phyloP scores from a whole-genome alignment of 2,329 filamentous ascomycete genomes.

The Trichoderma atroviride region DNA sequence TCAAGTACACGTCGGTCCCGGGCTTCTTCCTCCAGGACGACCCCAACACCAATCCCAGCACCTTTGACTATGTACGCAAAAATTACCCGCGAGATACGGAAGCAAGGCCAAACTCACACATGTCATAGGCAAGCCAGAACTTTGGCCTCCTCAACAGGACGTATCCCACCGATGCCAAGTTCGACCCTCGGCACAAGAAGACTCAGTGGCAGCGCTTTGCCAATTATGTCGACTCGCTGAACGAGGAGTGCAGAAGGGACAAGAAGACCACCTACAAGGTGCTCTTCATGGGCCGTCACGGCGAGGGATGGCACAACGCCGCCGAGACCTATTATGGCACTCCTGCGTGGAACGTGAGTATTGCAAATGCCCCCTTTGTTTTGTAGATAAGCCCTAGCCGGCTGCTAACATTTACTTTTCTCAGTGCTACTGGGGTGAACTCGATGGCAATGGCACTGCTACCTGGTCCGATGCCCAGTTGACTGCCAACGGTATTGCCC shows the following conservation, averaged over 20 bases:
- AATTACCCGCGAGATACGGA: constrained; percentile 11
- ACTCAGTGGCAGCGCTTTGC: constrained; percentile 69
- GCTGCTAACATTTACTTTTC: background rate
- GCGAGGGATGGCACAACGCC: constrained; percentile 66
- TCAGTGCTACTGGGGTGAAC: constrained; percentile 65
- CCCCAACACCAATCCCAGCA: constrained; percentile 53
- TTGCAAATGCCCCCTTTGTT: too few species aligned
- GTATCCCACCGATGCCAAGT: constrained; percentile 57
- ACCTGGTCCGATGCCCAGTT: constrained; percentile 67
- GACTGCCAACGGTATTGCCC: constrained; percentile 57
- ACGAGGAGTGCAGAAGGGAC: constrained; percentile 44
- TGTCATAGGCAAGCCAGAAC: constrained; percentile 57
- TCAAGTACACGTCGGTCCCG: constrained; percentile 62
- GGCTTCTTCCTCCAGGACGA: constrained; percentile 69
- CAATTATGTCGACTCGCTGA: constrained; percentile 59
- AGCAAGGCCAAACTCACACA: background rate
- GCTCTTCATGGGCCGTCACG: constrained; percentile 69
- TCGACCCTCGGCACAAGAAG: constrained; percentile 44
- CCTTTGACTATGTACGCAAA: constrained; percentile 63
- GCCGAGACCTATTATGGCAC: constrained; percentile 70
- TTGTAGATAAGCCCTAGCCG: background rate
- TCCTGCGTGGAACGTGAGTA: constrained; percentile 65
- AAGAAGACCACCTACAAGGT: constrained; percentile 63
- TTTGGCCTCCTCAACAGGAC: constrained; percentile 67
- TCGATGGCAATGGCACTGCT: constrained; percentile 64